phyloP scores from a whole-genome alignment of 2,329 filamentous ascomycete species.

The Fusarium lyarnte region DNA sequence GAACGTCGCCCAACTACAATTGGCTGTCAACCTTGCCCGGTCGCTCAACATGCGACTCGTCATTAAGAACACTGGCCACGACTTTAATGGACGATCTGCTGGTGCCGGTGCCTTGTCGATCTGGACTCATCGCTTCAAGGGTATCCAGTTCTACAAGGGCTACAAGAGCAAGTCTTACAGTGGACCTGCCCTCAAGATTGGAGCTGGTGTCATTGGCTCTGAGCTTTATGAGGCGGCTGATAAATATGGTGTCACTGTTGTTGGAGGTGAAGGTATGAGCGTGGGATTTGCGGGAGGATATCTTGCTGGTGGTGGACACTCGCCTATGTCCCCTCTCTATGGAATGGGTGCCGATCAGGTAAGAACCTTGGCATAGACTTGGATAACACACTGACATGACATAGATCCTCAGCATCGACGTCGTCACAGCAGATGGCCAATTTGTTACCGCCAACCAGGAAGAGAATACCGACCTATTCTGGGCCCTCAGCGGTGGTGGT shows the following conservation, averaged over 20 bases:
- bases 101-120: slow-evolving; percentile 67
- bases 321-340: slow-evolving; percentile 27
- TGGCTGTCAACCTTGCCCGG: slow-evolving; percentile 58
- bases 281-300: slow-evolving; percentile 36
- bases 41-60: slow-evolving; percentile 56
- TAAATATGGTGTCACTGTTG: slow-evolving; percentile 56
- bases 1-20: slow-evolving; percentile 56
- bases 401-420: slow-evolving; percentile 31
- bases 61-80: slow-evolving; percentile 60
- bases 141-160: slow-evolving; percentile 42
- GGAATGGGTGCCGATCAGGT: slow-evolving; percentile 37
- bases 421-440: slow-evolving; percentile 30
- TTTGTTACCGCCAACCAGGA: slow-evolving; percentile 27
- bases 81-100: slow-evolving; percentile 61
- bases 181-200: slow-evolving; percentile 63
- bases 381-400: not conserved
- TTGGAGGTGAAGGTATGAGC: slow-evolving; percentile 62
- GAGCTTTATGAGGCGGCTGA: slow-evolving; percentile 63
- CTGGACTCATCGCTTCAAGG: slow-evolving; percentile 66
- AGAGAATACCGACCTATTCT: slow-evolving; percentile 45
- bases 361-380: not conserved
- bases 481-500: slow-evolving; percentile 53
- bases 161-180: slow-evolving; percentile 42
- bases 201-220: slow-evolving; percentile 62
- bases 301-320: slow-evolving; percentile 33